Conservation (phyloP, 805 yeast genomes). For the Kodamaea hsintzibuensis region DNA sequence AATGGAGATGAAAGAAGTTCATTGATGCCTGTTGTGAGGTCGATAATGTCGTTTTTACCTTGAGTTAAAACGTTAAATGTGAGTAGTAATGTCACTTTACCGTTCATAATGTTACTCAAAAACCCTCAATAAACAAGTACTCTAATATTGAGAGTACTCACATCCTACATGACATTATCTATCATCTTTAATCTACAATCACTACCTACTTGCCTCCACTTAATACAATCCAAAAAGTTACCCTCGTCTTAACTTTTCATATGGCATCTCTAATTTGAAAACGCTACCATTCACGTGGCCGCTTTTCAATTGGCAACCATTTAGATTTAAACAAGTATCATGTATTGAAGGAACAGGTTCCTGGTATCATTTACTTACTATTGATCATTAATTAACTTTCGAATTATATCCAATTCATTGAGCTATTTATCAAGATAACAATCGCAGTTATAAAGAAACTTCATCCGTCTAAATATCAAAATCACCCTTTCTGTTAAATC, state of each 20-base stretch:
- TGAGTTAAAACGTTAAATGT: neutral
- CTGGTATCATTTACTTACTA: neutral
- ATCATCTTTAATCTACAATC: neutral
- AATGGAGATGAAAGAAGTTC: neutral
- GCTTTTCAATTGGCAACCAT: neutral
- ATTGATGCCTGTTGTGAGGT: neutral
- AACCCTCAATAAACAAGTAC: no score
- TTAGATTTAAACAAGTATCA: neutral
- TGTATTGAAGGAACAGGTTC: neutral
- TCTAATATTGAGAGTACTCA: neutral
- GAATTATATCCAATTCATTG: neutral
- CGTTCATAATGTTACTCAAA: no score
- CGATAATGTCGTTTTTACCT: neutral
- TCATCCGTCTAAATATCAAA: no score
- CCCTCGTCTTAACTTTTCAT: no score
- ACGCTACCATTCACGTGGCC: neutral
- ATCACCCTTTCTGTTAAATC: no score
- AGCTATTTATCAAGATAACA: neutral
- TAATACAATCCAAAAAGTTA: neutral
- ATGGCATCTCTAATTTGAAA: neutral
- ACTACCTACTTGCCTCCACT: neutral
- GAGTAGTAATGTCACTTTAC: neutral
- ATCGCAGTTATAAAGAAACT: neutral
- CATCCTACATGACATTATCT: neutral
- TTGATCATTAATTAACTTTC: neutral